These are phyloP conservation scores for Cytospora schulzeri DNA, from an alignment of 2,329 filamentous ascomycete species.

Conservation along the genomic window DNA sequence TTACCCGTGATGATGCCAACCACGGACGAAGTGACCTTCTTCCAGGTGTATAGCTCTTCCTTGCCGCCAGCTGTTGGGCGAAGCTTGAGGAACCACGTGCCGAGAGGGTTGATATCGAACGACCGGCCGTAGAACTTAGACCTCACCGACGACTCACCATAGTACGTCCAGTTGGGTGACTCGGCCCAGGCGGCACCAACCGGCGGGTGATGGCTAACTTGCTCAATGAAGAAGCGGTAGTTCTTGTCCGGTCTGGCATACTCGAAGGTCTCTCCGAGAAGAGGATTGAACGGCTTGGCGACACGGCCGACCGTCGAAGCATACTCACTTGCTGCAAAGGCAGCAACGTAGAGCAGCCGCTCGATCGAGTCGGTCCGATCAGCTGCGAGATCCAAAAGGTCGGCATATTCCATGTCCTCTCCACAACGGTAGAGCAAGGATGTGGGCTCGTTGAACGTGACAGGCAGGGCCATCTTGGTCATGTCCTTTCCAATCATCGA, in stretches of 20 bases:
- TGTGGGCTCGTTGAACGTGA: conserved; percentile 98
- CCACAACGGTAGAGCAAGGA: conserved; percentile 92
- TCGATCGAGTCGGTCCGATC: conserved; percentile 86
- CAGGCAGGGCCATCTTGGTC: conserved; percentile 98
- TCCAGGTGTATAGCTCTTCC: conserved; percentile 95
- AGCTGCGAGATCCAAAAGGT: conserved; percentile 85
- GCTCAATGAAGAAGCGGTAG: conserved; percentile 97
- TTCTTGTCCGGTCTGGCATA: conserved; percentile 95
- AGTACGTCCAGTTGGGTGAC: conserved; percentile 93
- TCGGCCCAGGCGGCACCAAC: conserved; percentile 93
- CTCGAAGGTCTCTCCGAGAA: conserved; percentile 95
- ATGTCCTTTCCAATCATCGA: conserved; percentile 99
- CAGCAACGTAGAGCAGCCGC: conserved; percentile 89
- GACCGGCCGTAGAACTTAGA: conserved; percentile 98
- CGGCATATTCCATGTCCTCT: conserved; percentile 97
- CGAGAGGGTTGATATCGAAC: conserved; percentile 94
- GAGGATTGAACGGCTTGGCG: conserved; percentile 96
- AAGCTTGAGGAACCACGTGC: conserved; percentile 93
- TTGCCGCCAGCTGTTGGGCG: conserved; percentile 74
- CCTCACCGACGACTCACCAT: conserved; percentile 90
- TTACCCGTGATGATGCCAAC: conserved; percentile 97
- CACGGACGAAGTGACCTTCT: conserved; percentile 97
- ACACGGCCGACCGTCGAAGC: conserved; percentile 95
- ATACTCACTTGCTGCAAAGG: conserved; percentile 95
- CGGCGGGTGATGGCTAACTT: conserved; percentile 96